Evolutionary conservation across 106 monocot genomes (phyloP).

Genomic region (Alisma plantagoaquatica): DNA sequence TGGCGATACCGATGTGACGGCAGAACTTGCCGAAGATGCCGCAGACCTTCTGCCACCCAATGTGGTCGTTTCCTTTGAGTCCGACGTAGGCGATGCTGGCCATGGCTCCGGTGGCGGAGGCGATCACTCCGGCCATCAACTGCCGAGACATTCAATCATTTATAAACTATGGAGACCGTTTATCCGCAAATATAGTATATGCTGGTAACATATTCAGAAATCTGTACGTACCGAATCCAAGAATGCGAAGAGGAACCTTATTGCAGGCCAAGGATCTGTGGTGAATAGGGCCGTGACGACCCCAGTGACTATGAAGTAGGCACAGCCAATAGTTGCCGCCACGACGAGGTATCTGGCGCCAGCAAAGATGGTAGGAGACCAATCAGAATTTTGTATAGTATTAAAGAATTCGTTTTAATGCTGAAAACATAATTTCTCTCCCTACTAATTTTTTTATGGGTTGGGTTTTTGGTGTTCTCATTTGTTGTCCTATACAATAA

Average conservation of each 20-base stretch:
- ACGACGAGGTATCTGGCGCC: conserved; percentile 11
- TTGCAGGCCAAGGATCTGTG: neutral
- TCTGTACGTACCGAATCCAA: conserved; percentile 5
- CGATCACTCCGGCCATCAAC: conserved; percentile 12
- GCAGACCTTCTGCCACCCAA: conserved; percentile 12
- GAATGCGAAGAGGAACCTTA: conserved; percentile 2
- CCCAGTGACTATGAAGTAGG: conserved; percentile 4
- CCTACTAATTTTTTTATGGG: no score
- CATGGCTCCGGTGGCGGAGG: conserved; percentile 5
- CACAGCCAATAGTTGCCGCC: neutral
- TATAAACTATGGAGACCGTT: neutral
- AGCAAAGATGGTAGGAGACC: no score
- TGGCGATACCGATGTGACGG: conserved; percentile 7
- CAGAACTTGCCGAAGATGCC: conserved; percentile 21
- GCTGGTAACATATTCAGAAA: neutral
- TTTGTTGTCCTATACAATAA: no score
- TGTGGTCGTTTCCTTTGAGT: conserved; percentile 10
- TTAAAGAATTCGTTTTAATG: no score
- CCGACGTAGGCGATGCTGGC: conserved; percentile 9
- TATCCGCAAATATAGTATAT: no score
- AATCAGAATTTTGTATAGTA: no score
- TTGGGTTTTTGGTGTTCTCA: no score
- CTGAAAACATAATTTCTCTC: no score
- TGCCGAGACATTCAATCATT: neutral
- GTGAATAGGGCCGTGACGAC: neutral